Base-by-base conservation (phyloP, 257 asterid species). In the Linderniella brevidens region DNA sequence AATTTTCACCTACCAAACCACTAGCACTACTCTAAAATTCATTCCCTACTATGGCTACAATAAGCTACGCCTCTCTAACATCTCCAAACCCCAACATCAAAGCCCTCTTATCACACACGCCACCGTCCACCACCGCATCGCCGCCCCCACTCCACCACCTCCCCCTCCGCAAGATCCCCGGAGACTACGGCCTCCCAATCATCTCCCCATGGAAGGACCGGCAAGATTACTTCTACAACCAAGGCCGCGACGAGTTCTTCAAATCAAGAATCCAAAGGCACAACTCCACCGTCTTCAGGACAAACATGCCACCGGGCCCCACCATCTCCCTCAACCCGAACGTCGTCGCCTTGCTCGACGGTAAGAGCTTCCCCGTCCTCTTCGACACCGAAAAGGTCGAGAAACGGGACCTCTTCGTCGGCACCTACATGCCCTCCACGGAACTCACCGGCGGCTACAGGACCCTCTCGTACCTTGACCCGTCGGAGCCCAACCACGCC, bases 221-320 rank as follows among this genome's bases (percentile, higher is more conserved):
- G 11, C 75, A 66, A 13, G 93, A 84, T 29, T 84, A 49, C 40
- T 84, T 80, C 52, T 84, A 80, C 74, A 73, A 77, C 62, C 95
- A 84, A 59, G 95, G 95, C 19, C 57, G 57, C 37, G 78, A 77
- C 14, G 93, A 72, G 6, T 84, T 52, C 16, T 84, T 84, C 79
- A 77, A 68, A 16, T 75, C 93, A 5, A 52, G 95, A 62, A 64
- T 80, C 48, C 68, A 56, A 6, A 84, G 72, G 17, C 55, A 80
- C 60, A 61, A 73, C 3, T 79, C 93, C 12, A 86, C 96, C 0
- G 86, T 86, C 10, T 86, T 81, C 70, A 37, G 72, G 8, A 62
- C 80, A 13, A 86, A 86, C 60, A 78, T 86, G 93, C 96, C 96
- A 13, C 96, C 96, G 3, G 96, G 93, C 2, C 92, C 93, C 0